Base-by-base conservation (phyloP, 164 flowering plant species). In the Annona cherimola region DNA sequence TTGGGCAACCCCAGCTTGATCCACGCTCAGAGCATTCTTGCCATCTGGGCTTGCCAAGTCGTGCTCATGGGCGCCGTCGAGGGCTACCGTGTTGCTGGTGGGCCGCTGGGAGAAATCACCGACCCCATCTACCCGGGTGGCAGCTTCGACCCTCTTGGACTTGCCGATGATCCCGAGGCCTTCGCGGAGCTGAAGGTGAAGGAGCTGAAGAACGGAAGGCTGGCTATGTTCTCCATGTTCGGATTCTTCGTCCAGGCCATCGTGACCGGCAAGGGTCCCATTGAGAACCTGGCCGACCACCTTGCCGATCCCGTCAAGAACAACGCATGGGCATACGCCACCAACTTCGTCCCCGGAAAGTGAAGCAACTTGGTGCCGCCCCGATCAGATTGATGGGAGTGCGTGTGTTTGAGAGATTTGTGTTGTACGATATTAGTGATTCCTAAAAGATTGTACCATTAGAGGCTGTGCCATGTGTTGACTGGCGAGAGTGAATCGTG, bases 171-270 rank as follows among this genome's bases (percentile, higher is more conserved):
- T 42, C 83, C 81, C 1, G 81, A 81, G 68, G 83, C 83, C 4
- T 81, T 82, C 12, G 82, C 84, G 0, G 82, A 77, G 79, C 71
- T 77, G 5, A 70, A 70, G 50, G 73, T 70, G 66, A 70, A 70
- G 82, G 82, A 79, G 75, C 61, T 81, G 77, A 82, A 79, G 82
- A 79, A 82, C 46, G 84, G 82, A 0, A 75, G 82, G 45, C 63
- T 79, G 72, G 84, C 83, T 55, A 83, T 80, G 83, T 83, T 80
- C 73, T 80, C 83, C 42, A 80, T 78, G 83, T 83, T 80, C 45
- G 83, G 83, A 60, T 83, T 69, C 71, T 68, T 68, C 18, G 71
- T 68, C 35, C 71, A 68, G 61, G 71, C 71, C 60, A 68, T 68
- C 26, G 71, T 68, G 41, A 68, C 71, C 0, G 71, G 71, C 2